These are phyloP conservation scores for Entomortierella beljakovae DNA, from an alignment of 192 early-diverging fungal genomes.

Conservation along the genomic window DNA sequence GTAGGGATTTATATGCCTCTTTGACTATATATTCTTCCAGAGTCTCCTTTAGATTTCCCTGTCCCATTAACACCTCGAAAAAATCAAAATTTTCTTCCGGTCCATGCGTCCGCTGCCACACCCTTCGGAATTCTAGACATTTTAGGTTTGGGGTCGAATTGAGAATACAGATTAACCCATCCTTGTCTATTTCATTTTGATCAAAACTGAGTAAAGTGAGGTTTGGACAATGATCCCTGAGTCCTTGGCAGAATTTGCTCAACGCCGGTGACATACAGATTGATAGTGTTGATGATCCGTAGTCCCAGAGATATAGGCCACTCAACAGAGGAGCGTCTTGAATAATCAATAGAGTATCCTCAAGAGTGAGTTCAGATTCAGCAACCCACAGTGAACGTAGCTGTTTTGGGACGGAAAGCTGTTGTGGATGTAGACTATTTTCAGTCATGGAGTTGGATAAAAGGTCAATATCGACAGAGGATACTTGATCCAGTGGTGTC, in stretches of 20 bases:
- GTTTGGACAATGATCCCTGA: not conserved
- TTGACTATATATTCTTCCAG: too few species aligned
- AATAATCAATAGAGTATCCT: not conserved
- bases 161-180: not conserved
- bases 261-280: not conserved
- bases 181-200: not conserved
- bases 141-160: not conserved
- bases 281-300: not conserved
- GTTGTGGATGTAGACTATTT: too few species aligned
- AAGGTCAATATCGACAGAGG: too few species aligned
- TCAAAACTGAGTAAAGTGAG: not conserved
- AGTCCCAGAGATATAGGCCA: not conserved
- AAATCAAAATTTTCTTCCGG: too few species aligned
- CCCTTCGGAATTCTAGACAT: not conserved
- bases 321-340: not conserved
- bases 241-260: not conserved
- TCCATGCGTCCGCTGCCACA: too few species aligned
- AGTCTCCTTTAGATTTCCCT: too few species aligned
- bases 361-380: not conserved
- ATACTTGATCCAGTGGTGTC: too few species aligned
- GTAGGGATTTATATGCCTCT: too few species aligned
- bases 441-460: too few species aligned
- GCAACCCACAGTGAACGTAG: not conserved
- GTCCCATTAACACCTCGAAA: too few species aligned
- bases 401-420: too few species aligned